phyloP scores from a whole-genome alignment of 1,284 basidiomycete genomes.

The Sanghuangporus weigelae region DNA sequence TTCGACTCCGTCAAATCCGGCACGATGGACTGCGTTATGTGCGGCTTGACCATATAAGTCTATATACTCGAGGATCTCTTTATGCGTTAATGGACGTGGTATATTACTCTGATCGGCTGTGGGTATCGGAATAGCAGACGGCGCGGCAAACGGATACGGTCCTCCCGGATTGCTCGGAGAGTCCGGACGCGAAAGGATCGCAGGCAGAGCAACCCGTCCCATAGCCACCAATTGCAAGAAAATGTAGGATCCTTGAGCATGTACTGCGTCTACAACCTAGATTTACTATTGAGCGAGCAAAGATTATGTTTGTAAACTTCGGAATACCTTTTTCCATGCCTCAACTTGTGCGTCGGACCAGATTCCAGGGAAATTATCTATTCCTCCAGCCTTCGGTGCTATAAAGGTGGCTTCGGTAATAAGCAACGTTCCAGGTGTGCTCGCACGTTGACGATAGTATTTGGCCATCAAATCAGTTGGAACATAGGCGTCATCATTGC shows the following conservation, averaged over 20 bases:
- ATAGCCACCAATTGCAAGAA: slow-evolving; percentile 47
- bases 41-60: slow-evolving; percentile 26
- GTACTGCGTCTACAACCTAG: slow-evolving; percentile 33
- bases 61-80: slow-evolving; percentile 34
- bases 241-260: slow-evolving; percentile 40
- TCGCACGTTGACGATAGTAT: slow-evolving; percentile 29
- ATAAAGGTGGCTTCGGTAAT: slow-evolving; percentile 31
- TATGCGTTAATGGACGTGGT: slow-evolving; percentile 31
- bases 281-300: neutral
- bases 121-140: slow-evolving; percentile 38
- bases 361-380: slow-evolving; percentile 23
- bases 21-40: slow-evolving; percentile 29
- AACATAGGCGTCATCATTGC: slow-evolving; percentile 23
- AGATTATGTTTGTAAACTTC: slow-evolving; percentile 13
- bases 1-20: slow-evolving; percentile 30
- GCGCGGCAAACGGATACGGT: slow-evolving; percentile 31
- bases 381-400: slow-evolving; percentile 19
- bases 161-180: slow-evolving; percentile 5
- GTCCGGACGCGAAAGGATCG: slow-evolving; percentile 25
- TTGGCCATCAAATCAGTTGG: slow-evolving; percentile 18
- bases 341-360: slow-evolving; percentile 25
- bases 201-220: slow-evolving; percentile 34
- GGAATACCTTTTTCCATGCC: slow-evolving; percentile 26
- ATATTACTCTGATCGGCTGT: neutral
- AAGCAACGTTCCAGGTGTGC: slow-evolving; percentile 25